Percentiles rank a stretch among this genome's conserved stretches.
Conservation (phyloP, 108 stramenopile species). For the Nitzschia putrida region DNA sequence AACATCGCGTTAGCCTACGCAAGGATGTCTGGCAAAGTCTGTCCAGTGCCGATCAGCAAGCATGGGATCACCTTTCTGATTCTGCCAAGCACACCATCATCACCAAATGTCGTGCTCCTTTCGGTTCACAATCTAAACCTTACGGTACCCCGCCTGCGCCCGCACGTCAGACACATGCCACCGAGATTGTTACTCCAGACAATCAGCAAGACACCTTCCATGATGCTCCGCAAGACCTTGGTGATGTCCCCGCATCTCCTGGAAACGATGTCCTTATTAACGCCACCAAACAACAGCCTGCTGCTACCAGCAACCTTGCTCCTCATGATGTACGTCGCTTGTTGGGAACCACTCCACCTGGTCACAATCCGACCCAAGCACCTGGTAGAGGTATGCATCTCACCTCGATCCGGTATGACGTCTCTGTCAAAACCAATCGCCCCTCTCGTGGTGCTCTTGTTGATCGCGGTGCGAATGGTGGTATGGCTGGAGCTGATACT, state of each 20-base stretch:
- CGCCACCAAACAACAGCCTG: too few relatives aligned
- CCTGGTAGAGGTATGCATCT: too few relatives aligned
- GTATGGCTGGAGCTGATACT: slow-evolving; percentile 29
- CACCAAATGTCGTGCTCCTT: too few relatives aligned
- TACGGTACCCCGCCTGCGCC: background rate
- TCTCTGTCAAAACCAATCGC: background rate
- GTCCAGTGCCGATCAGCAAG: background rate
- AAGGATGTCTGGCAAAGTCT: slow-evolving; percentile 6
- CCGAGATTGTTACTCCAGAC: background rate
- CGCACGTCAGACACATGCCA: background rate
- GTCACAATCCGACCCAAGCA: too few relatives aligned
- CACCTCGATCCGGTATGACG: too few relatives aligned
- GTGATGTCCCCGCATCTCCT: too few relatives aligned
- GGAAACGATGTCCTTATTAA: too few relatives aligned
- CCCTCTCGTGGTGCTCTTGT: slow-evolving; percentile 22
- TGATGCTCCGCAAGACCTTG: background rate
- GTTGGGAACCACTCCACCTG: background rate
- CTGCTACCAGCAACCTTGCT: background rate
- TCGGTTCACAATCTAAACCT: background rate
- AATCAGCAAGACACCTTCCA: background rate
- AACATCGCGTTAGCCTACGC: too few relatives aligned
- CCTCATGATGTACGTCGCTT: background rate
- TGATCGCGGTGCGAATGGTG: slow-evolving; percentile 49
- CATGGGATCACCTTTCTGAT: slow-evolving; percentile 1
- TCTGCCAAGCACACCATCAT: background rate